Base-by-base conservation (phyloP, 2,329 filamentous ascomycete genomes). In the Fusarium avenaceum region DNA sequence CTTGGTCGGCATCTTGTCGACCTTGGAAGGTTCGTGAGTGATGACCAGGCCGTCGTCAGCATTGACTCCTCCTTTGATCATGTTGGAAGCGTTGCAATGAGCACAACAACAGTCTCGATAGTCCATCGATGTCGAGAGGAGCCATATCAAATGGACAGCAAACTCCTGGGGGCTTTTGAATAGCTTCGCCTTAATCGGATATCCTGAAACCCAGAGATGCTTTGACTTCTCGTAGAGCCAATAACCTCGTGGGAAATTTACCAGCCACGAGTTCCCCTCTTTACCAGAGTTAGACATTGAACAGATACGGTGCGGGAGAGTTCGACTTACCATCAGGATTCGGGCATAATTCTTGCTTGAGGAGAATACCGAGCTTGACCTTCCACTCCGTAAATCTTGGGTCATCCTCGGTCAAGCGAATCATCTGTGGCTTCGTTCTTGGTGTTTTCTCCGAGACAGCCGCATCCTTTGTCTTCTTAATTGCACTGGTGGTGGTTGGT, bases 91-190 rank as follows among this genome's bases (percentile, higher is more conserved):
- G 56, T 82, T 83, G 74, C 84, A 86, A 47, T 84, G 80, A 14
- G 83, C 79, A 64, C 85, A 87, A 51, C 82, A 84, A 72, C 85
- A 87, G 63, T 86, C 82, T 44, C 72, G 78, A 46, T 83, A 82
- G 69, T 84, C 81, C 61, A 75, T 77, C 15, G 84, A 85, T 17
- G 76, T 71, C 30, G 84, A 84, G 9, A 84, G 75, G 4, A 87
- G 80, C 84, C 84, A 87, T 48, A 87, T 77, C 24, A 85, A 65
- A 63, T 87, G 85, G 10, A 84, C 76, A 6, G 81, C 83, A 60
- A 87, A 85, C 65, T 87, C 85, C 57, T 85, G 83, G 1, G 85
- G 84, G 43, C 82, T 84, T 72, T 83, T 85, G 72, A 82, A 86
- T 7, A 84, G 76, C 72, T 83, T 85, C 33, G 78, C 72, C 63